Percentiles rank a stretch among this genome's conserved stretches.
phyloP scores from a whole-genome alignment of 192 early-diverging fungal species.

The Coemansia sp. region DNA sequence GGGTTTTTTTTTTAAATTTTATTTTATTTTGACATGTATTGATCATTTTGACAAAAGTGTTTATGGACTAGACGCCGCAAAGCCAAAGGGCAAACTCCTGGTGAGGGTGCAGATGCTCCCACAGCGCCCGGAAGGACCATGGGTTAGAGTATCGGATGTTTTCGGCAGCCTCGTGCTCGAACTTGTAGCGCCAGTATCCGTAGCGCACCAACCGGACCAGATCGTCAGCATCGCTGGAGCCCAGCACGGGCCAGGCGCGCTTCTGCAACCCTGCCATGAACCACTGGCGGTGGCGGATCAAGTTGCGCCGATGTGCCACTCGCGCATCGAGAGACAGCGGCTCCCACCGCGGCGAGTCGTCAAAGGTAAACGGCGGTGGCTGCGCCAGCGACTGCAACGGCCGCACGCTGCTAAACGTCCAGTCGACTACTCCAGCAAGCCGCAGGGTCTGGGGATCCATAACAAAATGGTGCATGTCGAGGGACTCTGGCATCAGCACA shows the following conservation, averaged over 20 bases:
- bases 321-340: slow-evolving; percentile 21
- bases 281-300: slow-evolving; percentile 45
- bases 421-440: slow-evolving; percentile 34
- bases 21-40: no score
- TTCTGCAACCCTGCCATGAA: slow-evolving; percentile 33
- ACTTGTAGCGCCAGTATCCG: slow-evolving; percentile 51
- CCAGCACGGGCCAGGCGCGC: slow-evolving; percentile 22
- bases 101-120: slow-evolving; percentile 27
- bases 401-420: slow-evolving; percentile 30
- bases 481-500: slow-evolving; percentile 41
- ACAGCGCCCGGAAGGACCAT: slow-evolving; percentile 46
- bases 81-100: slow-evolving; percentile 46
- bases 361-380: slow-evolving; percentile 43
- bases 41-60: no score
- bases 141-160: slow-evolving; percentile 35
- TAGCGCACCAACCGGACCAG: slow-evolving; percentile 24
- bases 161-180: slow-evolving; percentile 33
- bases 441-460: slow-evolving; percentile 16
- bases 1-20: no score
- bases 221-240: neutral
- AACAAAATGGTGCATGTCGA: slow-evolving; percentile 34
- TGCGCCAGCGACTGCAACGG: slow-evolving; percentile 34
- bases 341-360: slow-evolving; percentile 51
- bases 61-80: slow-evolving; percentile 7
- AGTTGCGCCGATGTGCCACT: slow-evolving; percentile 34